These are phyloP conservation scores for Aspergillus uvarum DNA, from an alignment of 2,329 filamentous ascomycete genomes.

Conservation along the genomic window DNA sequence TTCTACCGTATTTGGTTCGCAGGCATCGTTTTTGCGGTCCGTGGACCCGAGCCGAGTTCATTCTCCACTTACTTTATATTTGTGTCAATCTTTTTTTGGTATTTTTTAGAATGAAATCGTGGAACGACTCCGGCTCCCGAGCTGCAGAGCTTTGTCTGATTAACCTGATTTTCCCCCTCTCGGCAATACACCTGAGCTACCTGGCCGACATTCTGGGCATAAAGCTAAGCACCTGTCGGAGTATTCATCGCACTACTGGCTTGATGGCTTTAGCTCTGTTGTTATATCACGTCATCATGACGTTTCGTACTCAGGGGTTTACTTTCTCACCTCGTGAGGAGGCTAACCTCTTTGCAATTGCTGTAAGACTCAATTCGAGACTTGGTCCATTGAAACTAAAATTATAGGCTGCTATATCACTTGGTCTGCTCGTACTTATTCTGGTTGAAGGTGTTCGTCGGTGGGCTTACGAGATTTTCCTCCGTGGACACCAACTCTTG, in stretches of 20 bases:
- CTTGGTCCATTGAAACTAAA: constrained; percentile 4
- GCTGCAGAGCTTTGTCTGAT: constrained; percentile 18
- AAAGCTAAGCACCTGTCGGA: not conserved
- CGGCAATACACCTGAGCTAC: constrained; percentile 9
- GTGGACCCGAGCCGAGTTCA: not conserved
- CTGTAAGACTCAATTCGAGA: constrained; percentile 10
- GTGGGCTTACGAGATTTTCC: constrained; percentile 24
- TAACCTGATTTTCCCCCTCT: constrained; percentile 19
- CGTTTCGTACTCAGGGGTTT: constrained; percentile 1
- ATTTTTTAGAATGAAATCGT: constrained; percentile 9
- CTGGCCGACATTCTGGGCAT: constrained; percentile 1
- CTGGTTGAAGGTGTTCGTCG: constrained; percentile 18
- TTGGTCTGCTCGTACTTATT: constrained; percentile 17
- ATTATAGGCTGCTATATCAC: constrained; percentile 11
- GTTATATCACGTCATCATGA: constrained; percentile 4
- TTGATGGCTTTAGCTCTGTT: not conserved
- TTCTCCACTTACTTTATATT: not conserved
- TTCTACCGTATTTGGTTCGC: no score
- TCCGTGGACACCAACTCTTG: constrained; percentile 19
- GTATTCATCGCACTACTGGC: not conserved
- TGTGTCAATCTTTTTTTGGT: constrained; percentile 3
- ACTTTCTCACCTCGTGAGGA: constrained; percentile 6
- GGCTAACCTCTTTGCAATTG: constrained; percentile 16
- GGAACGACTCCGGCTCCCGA: constrained; percentile 5
- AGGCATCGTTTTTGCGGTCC: not conserved